phyloP scores from a whole-genome alignment of 371 early-diverging fungal genomes.

The Mortierella sp. region DNA sequence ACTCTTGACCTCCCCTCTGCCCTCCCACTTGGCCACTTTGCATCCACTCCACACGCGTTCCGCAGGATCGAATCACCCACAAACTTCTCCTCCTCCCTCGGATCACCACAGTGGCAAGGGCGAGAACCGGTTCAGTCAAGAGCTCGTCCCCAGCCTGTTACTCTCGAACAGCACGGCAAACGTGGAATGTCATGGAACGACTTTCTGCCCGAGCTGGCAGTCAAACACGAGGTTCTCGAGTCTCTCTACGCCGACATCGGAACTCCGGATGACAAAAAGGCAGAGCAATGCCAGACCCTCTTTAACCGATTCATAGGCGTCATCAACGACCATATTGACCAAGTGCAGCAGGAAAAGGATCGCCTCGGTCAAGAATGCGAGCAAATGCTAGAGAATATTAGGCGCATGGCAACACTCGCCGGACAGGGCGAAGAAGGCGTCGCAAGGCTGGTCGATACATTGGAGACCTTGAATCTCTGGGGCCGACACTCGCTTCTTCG shows the following conservation, averaged over 20 bases:
- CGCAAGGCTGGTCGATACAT: constrained; percentile 19
- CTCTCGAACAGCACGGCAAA: background rate
- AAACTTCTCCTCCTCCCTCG: no score
- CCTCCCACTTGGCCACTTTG: no score
- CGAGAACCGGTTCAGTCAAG: no score
- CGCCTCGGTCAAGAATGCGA: constrained; percentile 73
- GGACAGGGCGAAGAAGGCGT: constrained; percentile 38
- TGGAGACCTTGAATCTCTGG: constrained; percentile 39
- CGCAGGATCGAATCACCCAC: no score
- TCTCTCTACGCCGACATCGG: constrained; percentile 38
- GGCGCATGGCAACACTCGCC: constrained; percentile 40
- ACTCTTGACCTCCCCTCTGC: no score
- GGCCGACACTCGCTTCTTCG: constrained; percentile 26
- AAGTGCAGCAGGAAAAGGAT: constrained; percentile 65
- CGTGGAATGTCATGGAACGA: constrained; percentile 51
- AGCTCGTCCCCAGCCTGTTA: no score
- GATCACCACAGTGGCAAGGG: no score
- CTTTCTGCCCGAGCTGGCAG: constrained; percentile 49
- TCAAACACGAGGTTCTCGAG: constrained; percentile 46
- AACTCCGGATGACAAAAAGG: constrained; percentile 30
- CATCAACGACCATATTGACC: constrained; percentile 26
- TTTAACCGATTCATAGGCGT: constrained; percentile 32
- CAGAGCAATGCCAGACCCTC: constrained; percentile 28
- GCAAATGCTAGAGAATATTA: constrained; percentile 62
- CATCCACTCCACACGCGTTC: no score